Conservation (phyloP, 345 rosid species). For the Murraya paniculata region DNA sequence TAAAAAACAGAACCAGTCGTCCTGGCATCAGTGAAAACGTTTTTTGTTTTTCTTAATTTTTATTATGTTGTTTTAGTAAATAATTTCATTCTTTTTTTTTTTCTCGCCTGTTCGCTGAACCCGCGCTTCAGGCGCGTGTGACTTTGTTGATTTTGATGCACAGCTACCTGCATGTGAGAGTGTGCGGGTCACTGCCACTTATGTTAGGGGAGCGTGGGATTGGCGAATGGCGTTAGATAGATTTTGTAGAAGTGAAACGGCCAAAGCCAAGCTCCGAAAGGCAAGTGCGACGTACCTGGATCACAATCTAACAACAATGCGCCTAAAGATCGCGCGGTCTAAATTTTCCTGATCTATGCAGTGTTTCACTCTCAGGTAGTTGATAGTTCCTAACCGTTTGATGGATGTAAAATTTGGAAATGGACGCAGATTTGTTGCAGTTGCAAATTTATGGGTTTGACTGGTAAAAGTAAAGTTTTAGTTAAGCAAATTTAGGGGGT, state of each 20-base stretch:
- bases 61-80: not conserved
- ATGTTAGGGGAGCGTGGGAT: no score
- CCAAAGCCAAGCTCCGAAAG: not conserved
- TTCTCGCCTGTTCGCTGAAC: no score
- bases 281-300: not conserved
- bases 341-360: not conserved
- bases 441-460: slow-evolving; percentile 4
- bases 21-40: slow-evolving; percentile 21
- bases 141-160: not conserved
- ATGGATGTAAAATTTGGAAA: not conserved
- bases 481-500: not conserved
- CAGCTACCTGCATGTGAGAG: not conserved
- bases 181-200: no score
- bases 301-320: not conserved
- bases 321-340: slow-evolving; percentile 13
- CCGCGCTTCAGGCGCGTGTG: not conserved
- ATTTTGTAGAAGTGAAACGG: no score
- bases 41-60: slow-evolving; percentile 8
- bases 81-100: not conserved
- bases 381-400: not conserved
- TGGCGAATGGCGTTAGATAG: no score
- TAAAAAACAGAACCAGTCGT: slow-evolving; percentile 8
- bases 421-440: not conserved
- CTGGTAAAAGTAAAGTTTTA: not conserved
- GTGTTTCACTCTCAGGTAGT: not conserved